phyloP scores from a whole-genome alignment of 768 basidiomycete genomes.

The Hygrocybe punicea region DNA sequence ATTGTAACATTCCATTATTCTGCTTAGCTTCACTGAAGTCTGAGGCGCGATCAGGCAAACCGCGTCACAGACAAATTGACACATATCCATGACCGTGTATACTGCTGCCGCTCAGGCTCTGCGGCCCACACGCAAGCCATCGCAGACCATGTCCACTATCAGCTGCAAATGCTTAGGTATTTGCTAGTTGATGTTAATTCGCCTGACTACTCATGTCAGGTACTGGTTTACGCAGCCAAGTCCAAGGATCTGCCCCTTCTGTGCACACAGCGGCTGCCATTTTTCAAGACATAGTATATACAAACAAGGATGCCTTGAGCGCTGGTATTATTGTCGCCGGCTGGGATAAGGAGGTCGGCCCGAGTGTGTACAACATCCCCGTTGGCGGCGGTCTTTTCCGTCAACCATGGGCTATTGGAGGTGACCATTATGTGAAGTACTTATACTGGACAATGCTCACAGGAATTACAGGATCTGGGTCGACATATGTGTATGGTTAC shows the following conservation, averaged over 20 bases:
- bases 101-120: conserved; percentile 98
- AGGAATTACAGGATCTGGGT: conserved; percentile 70
- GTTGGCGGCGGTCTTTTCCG: conserved; percentile 95
- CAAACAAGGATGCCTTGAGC: conserved; percentile 83
- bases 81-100: conserved; percentile 94
- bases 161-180: conserved; percentile 73
- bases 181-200: conserved; percentile 21
- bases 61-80: conserved; percentile 99
- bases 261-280: conserved; percentile 78
- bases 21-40: not conserved
- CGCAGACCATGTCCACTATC: conserved; percentile 84
- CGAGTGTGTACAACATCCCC: conserved; percentile 95
- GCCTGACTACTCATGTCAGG: conserved; percentile 4
- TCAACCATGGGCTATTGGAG: conserved; percentile 98
- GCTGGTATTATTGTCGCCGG: conserved; percentile 98
- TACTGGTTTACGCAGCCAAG: conserved; percentile 44
- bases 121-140: conserved; percentile 97
- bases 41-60: conserved; percentile 64
- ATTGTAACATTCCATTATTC: conserved; percentile 54
- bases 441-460: conserved; percentile 17
- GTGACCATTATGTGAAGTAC: conserved; percentile 34
- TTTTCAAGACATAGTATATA: conserved; percentile 87
- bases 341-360: conserved; percentile 89
- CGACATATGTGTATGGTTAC: conserved; percentile 97
- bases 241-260: conserved; percentile 61